Conservation (phyloP, 2,329 filamentous ascomycete species). For the Graphilbum ipis-grandicollis region DNA sequence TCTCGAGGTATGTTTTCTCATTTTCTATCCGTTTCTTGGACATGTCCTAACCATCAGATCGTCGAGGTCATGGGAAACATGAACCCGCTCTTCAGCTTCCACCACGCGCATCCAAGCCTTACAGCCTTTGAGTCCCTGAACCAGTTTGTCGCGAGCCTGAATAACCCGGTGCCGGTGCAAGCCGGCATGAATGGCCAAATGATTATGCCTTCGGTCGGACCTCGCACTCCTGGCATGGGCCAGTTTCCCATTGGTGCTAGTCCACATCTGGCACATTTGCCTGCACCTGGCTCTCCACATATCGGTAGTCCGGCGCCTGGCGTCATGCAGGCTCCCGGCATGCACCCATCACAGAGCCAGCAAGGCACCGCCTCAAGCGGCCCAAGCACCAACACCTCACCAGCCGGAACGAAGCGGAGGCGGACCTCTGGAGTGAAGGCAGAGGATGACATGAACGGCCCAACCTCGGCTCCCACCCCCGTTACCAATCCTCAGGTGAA, state of each 20-base stretch:
- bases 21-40: background rate
- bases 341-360: conserved; percentile 51
- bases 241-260: conserved; percentile 43
- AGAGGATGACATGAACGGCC: conserved; percentile 30
- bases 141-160: conserved; percentile 36
- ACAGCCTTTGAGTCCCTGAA: conserved; percentile 41
- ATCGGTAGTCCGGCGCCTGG: conserved; percentile 43
- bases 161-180: conserved; percentile 8
- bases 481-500: conserved; percentile 29
- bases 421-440: conserved; percentile 39
- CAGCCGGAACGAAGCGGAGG: conserved; percentile 40
- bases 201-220: conserved; percentile 25
- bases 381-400: conserved; percentile 50
- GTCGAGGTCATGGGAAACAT: conserved; percentile 51
- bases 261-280: conserved; percentile 40
- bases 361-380: conserved; percentile 50
- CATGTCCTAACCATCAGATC: conserved; percentile 22
- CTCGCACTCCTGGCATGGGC: conserved; percentile 35
- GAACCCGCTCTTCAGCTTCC: conserved; percentile 44
- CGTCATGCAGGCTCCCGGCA: conserved; percentile 45
- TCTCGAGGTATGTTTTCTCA: conserved; percentile 34
- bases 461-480: conserved; percentile 29
- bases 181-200: conserved; percentile 29
- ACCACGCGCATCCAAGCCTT: conserved; percentile 33
- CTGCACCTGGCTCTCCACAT: conserved; percentile 45